Percentiles rank a stretch among this genome's conserved stretches.
Conservation (phyloP, 495 filamentous ascomycete genomes). For the Talaromyces proteolyticus region DNA sequence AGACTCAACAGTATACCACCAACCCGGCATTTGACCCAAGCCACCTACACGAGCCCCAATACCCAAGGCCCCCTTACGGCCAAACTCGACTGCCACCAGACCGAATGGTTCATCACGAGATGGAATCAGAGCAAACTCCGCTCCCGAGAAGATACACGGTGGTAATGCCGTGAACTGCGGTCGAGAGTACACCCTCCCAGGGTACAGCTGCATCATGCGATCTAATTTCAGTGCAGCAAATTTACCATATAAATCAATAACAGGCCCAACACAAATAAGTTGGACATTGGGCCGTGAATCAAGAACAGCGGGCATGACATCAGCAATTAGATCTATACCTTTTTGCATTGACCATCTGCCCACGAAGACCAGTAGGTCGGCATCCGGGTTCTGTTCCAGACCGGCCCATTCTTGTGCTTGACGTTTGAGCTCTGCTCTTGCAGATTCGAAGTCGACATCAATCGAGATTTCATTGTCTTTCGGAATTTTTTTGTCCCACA, state of each 20-base stretch:
- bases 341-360: conserved; percentile 78
- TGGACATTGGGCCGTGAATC: conserved; percentile 62
- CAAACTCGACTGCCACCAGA: conserved; percentile 77
- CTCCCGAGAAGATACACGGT: conserved; percentile 70
- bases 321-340: conserved; percentile 72
- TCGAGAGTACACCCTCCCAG: conserved; percentile 70
- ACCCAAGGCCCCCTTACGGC: conserved; percentile 69
- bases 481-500: conserved; percentile 53
- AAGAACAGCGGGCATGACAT: conserved; percentile 68
- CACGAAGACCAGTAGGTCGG: conserved; percentile 73
- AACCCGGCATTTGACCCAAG: conserved; percentile 76
- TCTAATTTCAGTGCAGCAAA: conserved; percentile 71
- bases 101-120: conserved; percentile 78
- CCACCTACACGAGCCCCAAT: conserved; percentile 64
- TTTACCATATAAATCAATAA: conserved; percentile 74
- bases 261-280: conserved; percentile 64
- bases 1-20: conserved; percentile 66
- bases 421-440: conserved; percentile 49
- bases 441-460: conserved; percentile 52
- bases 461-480: conserved; percentile 48
- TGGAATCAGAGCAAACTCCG: conserved; percentile 74
- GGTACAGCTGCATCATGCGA: conserved; percentile 67
- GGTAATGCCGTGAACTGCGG: conserved; percentile 72
- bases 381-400: conserved; percentile 56
- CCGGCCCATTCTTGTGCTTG: conserved; percentile 78